Conservation (phyloP, 306 rosid genomes). For the Amphicarpaea edgeworthii region DNA sequence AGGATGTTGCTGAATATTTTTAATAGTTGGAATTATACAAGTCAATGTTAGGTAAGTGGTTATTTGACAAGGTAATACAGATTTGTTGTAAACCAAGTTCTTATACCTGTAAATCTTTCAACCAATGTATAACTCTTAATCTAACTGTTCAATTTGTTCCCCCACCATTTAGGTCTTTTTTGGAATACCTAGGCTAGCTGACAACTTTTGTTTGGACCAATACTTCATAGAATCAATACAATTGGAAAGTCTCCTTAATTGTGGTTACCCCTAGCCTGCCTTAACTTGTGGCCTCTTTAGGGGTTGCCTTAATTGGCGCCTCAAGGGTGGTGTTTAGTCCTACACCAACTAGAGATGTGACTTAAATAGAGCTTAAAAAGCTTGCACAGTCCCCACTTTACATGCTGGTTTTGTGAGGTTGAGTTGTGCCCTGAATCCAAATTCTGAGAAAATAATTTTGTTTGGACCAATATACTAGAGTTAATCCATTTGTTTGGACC, state of each 20-base stretch:
- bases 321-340: neutral
- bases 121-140: conserved; percentile 10
- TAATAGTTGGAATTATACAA: neutral
- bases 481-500: neutral
- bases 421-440: neutral
- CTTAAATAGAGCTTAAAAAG: neutral
- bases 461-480: neutral
- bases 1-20: neutral
- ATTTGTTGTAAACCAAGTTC: conserved; percentile 16
- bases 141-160: neutral
- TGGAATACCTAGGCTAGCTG: neutral
- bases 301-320: neutral
- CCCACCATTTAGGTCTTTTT: conserved; percentile 21
- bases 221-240: too few relatives aligned
- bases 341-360: neutral
- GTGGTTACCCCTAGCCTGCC: neutral
- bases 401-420: neutral
- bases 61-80: conserved; percentile 3
- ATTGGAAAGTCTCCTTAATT: neutral
- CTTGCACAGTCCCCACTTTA: neutral
- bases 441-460: neutral
- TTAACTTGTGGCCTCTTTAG: neutral
- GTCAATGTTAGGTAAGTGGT: neutral
- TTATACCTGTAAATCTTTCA: conserved; percentile 12
- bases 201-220: neutral